These are phyloP conservation scores for Neurospora hispaniola DNA, from an alignment of 495 filamentous ascomycete species.

Conservation along the genomic window DNA sequence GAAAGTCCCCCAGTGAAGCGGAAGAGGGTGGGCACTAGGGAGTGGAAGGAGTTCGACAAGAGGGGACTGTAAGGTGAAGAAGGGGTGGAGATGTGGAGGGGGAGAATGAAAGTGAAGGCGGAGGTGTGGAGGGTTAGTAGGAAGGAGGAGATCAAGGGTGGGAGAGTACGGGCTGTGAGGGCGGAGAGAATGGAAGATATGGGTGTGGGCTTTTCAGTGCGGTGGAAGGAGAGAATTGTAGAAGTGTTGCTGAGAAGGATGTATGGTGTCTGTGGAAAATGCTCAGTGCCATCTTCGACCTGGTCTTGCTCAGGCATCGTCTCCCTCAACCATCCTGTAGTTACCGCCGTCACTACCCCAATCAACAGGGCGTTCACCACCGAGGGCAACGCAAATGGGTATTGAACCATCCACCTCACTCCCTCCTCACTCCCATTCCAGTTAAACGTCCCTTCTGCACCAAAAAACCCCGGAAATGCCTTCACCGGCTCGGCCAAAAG, in stretches of 20 bases:
- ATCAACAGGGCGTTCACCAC: constrained; percentile 1
- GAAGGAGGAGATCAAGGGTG: constrained; percentile 52
- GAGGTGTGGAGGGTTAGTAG: constrained; percentile 64
- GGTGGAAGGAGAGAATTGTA: too few relatives aligned
- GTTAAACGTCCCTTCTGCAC: constrained; percentile 32
- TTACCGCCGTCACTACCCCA: neutral
- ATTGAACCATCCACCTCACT: constrained; percentile 12
- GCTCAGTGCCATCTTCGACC: neutral
- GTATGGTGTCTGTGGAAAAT: neutral
- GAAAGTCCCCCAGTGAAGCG: constrained; percentile 65
- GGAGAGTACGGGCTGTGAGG: constrained; percentile 51
- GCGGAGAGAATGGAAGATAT: constrained; percentile 29
- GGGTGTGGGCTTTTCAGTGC: neutral
- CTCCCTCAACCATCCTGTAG: constrained; percentile 1
- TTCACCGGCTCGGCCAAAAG: constrained; percentile 60
- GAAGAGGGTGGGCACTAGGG: constrained; percentile 41
- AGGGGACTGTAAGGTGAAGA: constrained; percentile 52
- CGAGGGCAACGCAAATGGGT: constrained; percentile 4
- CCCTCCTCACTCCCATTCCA: constrained; percentile 18
- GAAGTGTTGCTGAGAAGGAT: neutral
- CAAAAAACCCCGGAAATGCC: constrained; percentile 56
- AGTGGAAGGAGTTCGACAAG: constrained; percentile 61
- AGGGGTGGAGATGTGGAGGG: constrained; percentile 60
- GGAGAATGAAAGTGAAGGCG: constrained; percentile 66
- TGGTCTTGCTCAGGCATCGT: constrained; percentile 4